A percentile compares a stretch with the other conserved stretches of the same genome.
phyloP scores from a whole-genome alignment of 768 basidiomycete genomes.

The Boletellus emodensis region DNA sequence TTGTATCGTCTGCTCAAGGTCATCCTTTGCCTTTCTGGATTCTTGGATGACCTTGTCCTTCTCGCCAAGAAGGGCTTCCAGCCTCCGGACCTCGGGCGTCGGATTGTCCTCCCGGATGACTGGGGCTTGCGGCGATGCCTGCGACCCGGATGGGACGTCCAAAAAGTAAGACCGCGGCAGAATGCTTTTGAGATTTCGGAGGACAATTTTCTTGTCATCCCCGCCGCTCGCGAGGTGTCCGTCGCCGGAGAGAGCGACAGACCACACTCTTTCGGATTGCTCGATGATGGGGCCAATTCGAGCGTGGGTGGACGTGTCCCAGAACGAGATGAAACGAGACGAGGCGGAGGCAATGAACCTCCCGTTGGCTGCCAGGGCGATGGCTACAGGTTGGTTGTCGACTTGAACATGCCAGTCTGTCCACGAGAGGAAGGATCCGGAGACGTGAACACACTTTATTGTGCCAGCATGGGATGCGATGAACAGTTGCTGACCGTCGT shows the following conservation, averaged over 20 bases:
- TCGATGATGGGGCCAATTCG: background rate
- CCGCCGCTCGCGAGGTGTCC: conserved; percentile 1
- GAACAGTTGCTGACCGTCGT: conserved; percentile 1
- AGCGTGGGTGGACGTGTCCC: conserved; percentile 3
- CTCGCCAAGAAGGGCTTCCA: conserved; percentile 1
- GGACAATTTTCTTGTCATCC: conserved; percentile 2
- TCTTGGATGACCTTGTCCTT: background rate
- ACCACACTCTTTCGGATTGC: background rate
- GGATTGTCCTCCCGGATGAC: background rate
- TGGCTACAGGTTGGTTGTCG: background rate
- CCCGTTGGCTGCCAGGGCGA: conserved; percentile 1
- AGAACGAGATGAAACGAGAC: conserved; percentile 1
- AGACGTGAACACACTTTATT: conserved; percentile 7
- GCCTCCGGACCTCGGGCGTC: background rate
- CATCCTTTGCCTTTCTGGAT: background rate
- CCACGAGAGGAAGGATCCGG: conserved; percentile 1
- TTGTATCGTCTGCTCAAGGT: conserved; percentile 1
- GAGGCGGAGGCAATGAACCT: conserved; percentile 1
- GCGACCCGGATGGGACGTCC: background rate
- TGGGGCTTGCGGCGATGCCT: background rate
- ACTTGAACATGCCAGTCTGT: background rate
- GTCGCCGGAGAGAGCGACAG: conserved; percentile 1
- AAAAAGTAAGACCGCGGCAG: background rate
- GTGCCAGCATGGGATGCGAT: conserved; percentile 1
- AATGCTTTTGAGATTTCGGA: conserved; percentile 1